phyloP scores from a whole-genome alignment of 2,329 filamentous ascomycete genomes.

The Colletotrichum spinosum region DNA sequence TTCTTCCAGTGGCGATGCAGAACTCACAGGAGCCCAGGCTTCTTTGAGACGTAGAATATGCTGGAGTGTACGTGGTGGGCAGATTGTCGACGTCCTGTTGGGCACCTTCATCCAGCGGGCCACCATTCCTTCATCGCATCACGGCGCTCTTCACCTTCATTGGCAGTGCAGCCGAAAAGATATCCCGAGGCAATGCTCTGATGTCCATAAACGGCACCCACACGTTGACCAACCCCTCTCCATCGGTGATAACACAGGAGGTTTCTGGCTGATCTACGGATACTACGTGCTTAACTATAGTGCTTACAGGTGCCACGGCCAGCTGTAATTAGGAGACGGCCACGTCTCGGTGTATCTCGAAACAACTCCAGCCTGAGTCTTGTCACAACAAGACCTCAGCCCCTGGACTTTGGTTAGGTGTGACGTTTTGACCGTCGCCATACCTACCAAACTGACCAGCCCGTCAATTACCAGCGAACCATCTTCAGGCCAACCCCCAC shows the following conservation, averaged over 20 bases:
- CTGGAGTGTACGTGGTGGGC: too few relatives aligned
- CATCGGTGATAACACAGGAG: neutral
- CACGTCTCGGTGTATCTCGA: constrained; percentile 6
- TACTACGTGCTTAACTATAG: too few relatives aligned
- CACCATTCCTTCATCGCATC: neutral
- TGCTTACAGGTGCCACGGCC: neutral
- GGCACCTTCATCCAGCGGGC: neutral
- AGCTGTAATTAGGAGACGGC: neutral
- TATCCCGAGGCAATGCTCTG: constrained; percentile 9
- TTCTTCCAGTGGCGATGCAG: too few relatives aligned
- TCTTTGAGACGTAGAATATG: neutral
- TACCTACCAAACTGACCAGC: too few relatives aligned
- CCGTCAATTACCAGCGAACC: too few relatives aligned
- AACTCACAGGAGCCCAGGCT: too few relatives aligned
- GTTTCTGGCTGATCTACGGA: neutral
- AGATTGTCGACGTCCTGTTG: too few relatives aligned
- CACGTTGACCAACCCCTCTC: neutral
- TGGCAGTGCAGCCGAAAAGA: constrained; percentile 14
- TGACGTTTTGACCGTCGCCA: too few relatives aligned
- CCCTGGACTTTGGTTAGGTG: neutral
- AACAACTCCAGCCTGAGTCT: constrained; percentile 12
- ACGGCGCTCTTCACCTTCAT: neutral
- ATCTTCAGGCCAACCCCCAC: too few relatives aligned
- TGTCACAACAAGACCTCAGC: constrained; percentile 7
- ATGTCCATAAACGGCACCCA: neutral